Base-by-base conservation (phyloP, 768 basidiomycete species). In the Kwoniella botswanensis region DNA sequence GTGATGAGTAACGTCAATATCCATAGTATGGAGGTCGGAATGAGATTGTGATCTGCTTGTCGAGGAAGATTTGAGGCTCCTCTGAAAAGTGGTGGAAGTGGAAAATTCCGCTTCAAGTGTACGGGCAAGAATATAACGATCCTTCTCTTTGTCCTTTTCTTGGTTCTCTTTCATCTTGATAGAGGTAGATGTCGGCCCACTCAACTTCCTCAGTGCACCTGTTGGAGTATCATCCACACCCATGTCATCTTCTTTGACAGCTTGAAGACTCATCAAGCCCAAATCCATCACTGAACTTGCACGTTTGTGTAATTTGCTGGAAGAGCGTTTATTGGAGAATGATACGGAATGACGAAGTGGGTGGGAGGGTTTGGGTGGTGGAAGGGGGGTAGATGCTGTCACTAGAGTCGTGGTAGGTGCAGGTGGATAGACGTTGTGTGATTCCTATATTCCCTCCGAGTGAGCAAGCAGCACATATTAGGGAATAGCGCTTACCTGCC, bases 321-420 rank as follows among this genome's bases (percentile, higher is more conserved):
- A 35, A 0, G 67, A 63, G 10, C 70, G 62, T 41, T 66, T 68
- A 17, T 12, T 50, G 7, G 68, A 71, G 52, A 72, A 53, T 6
- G 70, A 69, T 1, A 72, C 63, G 13, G 74, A 72, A 50, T 73
- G 69, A 12, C 74, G 71, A 4, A 75, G 68, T 17, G 68, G 10
- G 26, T 59, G 12, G n/a, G 62, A 17, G 10, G 71, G 6, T 50
- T 44, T 57, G 3, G 63, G 63, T 10, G 61, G 67, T 21, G 74
- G 74, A 3, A 76, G 54, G 5, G 74, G 74, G 0, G 74, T 76
- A 17, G 71, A 68, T 1, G 74, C 41, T 12, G 69, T 64, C 15
- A 68, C 62, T 1, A 59, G 12, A 0, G 69, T 56, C 6, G 64
- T 50, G 7, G 69, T 21, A 4, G 54, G 17, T 7, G 57, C 11